phyloP scores from a whole-genome alignment of 176 grass and related monocot species.

The Otatea glauca region DNA sequence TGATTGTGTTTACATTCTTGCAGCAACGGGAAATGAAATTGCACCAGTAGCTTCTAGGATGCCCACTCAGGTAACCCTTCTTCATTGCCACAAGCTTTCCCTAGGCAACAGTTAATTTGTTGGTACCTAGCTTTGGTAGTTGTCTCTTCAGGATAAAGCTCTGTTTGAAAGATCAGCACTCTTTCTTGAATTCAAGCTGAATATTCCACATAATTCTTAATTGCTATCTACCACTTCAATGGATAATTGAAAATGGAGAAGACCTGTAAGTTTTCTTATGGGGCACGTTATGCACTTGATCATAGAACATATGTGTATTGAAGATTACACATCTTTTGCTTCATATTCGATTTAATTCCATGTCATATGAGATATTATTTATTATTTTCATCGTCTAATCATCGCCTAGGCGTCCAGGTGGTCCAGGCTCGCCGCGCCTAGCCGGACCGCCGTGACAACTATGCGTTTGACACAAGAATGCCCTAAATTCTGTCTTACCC shows the following conservation, averaged over 20 bases:
- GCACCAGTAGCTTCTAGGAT: constrained; percentile 62
- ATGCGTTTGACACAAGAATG: not conserved
- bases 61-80: constrained; percentile 55
- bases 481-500: not conserved
- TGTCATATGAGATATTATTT: no score
- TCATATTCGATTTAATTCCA: no score
- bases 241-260: not conserved
- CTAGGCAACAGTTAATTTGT: not conserved
- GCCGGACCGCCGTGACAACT: no score
- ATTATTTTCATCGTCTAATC: no score
- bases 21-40: constrained; percentile 98
- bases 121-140: not conserved
- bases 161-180: constrained; percentile 4
- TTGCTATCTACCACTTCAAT: not conserved
- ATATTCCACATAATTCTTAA: constrained; percentile 26
- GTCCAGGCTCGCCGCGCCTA: no score
- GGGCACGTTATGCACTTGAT: not conserved
- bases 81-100: constrained; percentile 17
- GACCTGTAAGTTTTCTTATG: not conserved
- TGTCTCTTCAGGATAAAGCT: constrained; percentile 14
- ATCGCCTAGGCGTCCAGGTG: no score
- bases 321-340: no score
- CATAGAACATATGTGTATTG: not conserved
- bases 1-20: constrained; percentile 41
- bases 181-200: constrained; percentile 13